Evolutionary conservation across 306 rosid species (phyloP), one percentile per base, ranked within the genome.

Genomic region (Cicer cuneatum): DNA sequence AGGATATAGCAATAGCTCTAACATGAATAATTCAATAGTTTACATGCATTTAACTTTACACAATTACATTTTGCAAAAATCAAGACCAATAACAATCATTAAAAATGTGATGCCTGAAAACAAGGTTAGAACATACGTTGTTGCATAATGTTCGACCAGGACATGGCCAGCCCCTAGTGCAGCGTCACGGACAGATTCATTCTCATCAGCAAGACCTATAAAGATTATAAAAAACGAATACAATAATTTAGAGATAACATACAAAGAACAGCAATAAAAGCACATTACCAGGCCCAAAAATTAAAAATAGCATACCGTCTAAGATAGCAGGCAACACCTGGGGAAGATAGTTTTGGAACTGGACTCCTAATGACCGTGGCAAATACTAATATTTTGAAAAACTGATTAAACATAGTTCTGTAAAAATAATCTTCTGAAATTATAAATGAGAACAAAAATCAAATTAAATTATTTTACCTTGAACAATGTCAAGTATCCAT

Each of bases 131-230:
- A 63, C 96, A 80, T 90, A 94, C 98, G 97, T 85, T 86, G 87
- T 80, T n/a, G 98, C 97, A 59, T 91, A 94, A 85, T 94, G 98
- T 88, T 94, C 97, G 12, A 91, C 98, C 76, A 94, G 83, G 70
- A 94, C 89, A 85, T 91, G 98, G 69, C 98, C 97, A 78, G 98
- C 98, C 72, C 98, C 98, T 14, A 94, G 82, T 10, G 96, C 97
- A 67, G 95, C 97, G n/a, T 94, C 98, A 51, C 98, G 97, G 35
- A 94, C 98, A 61, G 97, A 94, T 83, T 94, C 98, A 74, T 94
- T 94, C 89, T 94, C 98, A 85, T 94, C 98, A 47, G 98, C 98
- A 75, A 91, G 98, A 78, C 98, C 97, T 94, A 58, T 18, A 87
- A 58, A 37, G 46, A 73, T 53, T 24, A 1, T 5, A 48, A 13